phyloP scores from a whole-genome alignment of 495 filamentous ascomycete species.

The Chaetomium tenue region DNA sequence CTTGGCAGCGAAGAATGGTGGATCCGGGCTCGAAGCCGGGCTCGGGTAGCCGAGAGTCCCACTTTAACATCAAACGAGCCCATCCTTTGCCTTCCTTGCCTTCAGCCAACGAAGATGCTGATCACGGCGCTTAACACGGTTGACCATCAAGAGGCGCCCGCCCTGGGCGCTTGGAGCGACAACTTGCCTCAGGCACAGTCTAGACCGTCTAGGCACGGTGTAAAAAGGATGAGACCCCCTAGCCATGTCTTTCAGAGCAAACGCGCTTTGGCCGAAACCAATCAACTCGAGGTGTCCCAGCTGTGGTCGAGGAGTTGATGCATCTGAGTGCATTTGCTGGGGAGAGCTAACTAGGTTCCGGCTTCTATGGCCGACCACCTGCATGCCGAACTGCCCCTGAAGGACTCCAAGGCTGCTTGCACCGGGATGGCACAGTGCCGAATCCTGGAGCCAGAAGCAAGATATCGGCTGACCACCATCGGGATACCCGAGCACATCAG shows the following conservation, averaged over 20 bases:
- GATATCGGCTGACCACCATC: slow-evolving; percentile 7
- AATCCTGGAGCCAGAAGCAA: background rate
- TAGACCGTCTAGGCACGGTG: background rate
- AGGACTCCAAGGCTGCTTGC: background rate
- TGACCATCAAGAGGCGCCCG: slow-evolving; percentile 1
- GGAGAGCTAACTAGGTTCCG: too few relatives aligned
- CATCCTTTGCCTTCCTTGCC: background rate
- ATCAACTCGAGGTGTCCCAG: background rate
- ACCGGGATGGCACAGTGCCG: slow-evolving; percentile 1
- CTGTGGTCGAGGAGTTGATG: background rate
- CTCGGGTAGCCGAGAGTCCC: background rate
- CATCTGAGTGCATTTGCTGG: background rate
- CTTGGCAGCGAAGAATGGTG: slow-evolving; percentile 11
- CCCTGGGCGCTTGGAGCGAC: background rate
- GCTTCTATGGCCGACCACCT: background rate
- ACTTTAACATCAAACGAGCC: slow-evolving; percentile 3
- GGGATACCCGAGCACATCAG: background rate
- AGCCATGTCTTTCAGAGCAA: background rate
- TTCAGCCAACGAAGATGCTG: background rate
- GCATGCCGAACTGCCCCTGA: background rate
- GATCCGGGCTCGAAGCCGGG: background rate
- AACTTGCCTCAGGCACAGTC: slow-evolving; percentile 2
- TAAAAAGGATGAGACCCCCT: background rate
- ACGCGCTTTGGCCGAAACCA: background rate
- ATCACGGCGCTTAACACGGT: slow-evolving; percentile 16